Base-by-base conservation (phyloP, 495 filamentous ascomycete species). In the Talaromyces thailandensis region DNA sequence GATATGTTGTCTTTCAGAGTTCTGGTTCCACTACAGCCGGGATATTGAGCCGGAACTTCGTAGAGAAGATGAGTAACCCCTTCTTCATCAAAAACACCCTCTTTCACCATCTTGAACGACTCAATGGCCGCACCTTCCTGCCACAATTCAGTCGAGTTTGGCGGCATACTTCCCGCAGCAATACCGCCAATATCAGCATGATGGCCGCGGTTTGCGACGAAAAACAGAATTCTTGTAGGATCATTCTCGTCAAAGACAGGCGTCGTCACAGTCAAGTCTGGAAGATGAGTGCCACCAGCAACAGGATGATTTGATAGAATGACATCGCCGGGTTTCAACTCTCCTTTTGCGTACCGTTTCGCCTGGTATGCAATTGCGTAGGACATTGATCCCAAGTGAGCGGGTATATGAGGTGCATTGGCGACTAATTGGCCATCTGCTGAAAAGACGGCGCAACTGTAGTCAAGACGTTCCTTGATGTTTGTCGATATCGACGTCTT, bases 401-500 rank as follows among this genome's bases (percentile, higher is more conserved):
- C 92, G 0, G 94, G 94, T 25, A 98, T 75, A 76, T 98, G 94
- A 0, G 94, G 94, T 26, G 94, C 87, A 73, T 98, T 98, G 2
- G 94, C 94, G 5, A 98, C 94, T 1, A 98, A 76, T 0, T 91
- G 93, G 14, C 94, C 94, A n/a, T 85, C 83, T 2, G 88, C 83
- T 64, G 96, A 94, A 65, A 98, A 98, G 14, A 98, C 83, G 35
- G 94, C 94, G 66, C 94, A 98, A 2, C 92, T 96, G 66, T 97
- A 98, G 68, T 98, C 94, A 4, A 98, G 82, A 2, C 94, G 86
- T 73, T 98, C 94, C 68, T 98, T 98, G 68, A 98, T 94, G 69
- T 98, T 98, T 4, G 94, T 98, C 62, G 90, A 95, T 55, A 98
- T 94, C 64, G 90, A 93, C 0, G 94, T 98, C 81, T 97, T 98